Evolutionary conservation across 352 stramenopile genomes (phyloP).

Genomic region (Phytophthora pistaciae): DNA sequence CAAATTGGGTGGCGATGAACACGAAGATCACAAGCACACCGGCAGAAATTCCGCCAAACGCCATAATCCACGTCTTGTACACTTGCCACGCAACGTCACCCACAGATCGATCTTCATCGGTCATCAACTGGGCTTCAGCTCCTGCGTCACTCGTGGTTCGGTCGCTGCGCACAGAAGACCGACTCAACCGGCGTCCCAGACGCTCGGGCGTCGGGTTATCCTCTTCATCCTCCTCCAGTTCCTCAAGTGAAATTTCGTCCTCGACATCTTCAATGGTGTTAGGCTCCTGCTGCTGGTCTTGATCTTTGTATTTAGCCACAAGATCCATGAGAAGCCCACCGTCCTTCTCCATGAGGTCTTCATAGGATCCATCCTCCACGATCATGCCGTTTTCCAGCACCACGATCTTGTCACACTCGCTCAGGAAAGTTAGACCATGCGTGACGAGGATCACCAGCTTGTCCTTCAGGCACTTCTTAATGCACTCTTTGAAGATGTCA

Average conservation of each 20-base stretch:
- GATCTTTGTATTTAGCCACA: constrained; percentile 68
- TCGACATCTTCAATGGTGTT: constrained; percentile 53
- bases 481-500: constrained; percentile 91
- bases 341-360: constrained; percentile 68
- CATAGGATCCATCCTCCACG: constrained; percentile 78
- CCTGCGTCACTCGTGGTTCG: constrained; percentile 44
- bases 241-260: constrained; percentile 42
- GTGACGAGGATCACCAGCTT: constrained; percentile 90
- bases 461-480: constrained; percentile 60
- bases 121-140: constrained; percentile 53
- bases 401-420: constrained; percentile 66
- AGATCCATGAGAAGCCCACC: constrained; percentile 75
- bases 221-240: constrained; percentile 55
- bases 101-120: constrained; percentile 74
- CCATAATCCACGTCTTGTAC: constrained; percentile 76
- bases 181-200: constrained; percentile 48
- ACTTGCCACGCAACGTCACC: constrained; percentile 70
- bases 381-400: constrained; percentile 68
- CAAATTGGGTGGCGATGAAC: constrained; percentile 52
- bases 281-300: constrained; percentile 48
- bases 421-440: constrained; percentile 71
- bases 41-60: constrained; percentile 66
- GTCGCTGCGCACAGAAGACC: constrained; percentile 64
- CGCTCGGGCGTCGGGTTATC: constrained; percentile 44
- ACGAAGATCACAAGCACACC: constrained; percentile 52